Percentiles rank a stretch among this genome's conserved stretches.
Evolutionary conservation across 805 yeast genomes (phyloP).

Genomic region (Maudiozyma barnettii): DNA sequence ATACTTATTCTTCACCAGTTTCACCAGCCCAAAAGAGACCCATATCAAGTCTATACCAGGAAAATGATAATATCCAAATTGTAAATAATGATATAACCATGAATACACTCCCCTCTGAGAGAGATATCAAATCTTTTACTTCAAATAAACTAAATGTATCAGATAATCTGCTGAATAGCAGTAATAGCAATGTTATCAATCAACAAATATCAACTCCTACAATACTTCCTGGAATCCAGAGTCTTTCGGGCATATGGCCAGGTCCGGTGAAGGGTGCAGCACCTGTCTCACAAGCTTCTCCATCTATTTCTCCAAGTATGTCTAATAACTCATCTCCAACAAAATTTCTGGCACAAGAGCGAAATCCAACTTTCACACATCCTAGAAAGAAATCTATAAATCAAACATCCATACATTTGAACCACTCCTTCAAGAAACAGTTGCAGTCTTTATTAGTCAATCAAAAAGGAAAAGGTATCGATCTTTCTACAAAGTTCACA

Average conservation of each 20-base stretch:
- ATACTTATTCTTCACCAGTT: not conserved
- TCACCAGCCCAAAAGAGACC: not conserved
- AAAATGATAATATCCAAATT: not conserved
- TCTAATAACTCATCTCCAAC: not conserved
- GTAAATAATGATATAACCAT: not conserved
- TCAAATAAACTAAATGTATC: not conserved
- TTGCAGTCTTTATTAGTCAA: conserved; percentile 19
- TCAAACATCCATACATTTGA: conserved; percentile 3
- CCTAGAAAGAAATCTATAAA: not conserved
- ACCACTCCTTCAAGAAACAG: conserved; percentile 14
- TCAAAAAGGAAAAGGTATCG: conserved; percentile 29
- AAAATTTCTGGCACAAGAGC: not conserved
- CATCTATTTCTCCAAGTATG: not conserved
- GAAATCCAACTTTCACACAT: not conserved
- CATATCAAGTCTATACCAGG: not conserved
- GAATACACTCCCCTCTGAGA: not conserved
- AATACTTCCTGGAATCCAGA: conserved; percentile 7
- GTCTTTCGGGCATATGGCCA: conserved; percentile 6
- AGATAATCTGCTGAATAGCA: not conserved
- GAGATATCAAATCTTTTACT: not conserved
- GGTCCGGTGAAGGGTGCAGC: not conserved
- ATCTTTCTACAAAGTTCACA: conserved; percentile 35
- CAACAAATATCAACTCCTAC: not conserved
- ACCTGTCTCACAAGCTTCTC: not conserved
- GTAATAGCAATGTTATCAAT: not conserved